Evolutionary conservation across 352 stramenopile genomes (phyloP), one percentile per base, ranked within the genome.

Genomic region (Pythium volutum): DNA sequence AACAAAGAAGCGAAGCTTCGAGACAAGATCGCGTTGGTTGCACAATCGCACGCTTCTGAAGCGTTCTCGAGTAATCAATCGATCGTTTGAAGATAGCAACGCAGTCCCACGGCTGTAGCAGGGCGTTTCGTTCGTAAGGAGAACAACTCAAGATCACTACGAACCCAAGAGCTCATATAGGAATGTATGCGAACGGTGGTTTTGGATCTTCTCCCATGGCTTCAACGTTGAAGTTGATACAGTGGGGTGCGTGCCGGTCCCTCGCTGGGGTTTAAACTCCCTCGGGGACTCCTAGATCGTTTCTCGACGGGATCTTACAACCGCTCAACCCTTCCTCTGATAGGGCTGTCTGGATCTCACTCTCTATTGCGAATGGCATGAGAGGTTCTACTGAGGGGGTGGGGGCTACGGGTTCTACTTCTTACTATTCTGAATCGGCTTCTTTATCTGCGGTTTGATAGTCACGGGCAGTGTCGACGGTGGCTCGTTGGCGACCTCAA

Each of bases 191-290:
- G 31, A 11, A 36, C 2, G n/a, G n/a, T n/a, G n/a, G n/a, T n/a
- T n/a, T n/a, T 36, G 31, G 31, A 36, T 36, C 31, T 36, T n/a
- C 31, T 36, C 14, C 31, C 31, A 11, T 8, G 31, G 4, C 46
- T 52, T 52, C 46, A 34, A 52, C 26, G 46, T 52, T 52, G 46
- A 52, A 52, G 36, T 22, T 43, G 6, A 20, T 7, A 38, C 12
- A 7, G 33, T 14, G 33, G 33, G n/a, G n/a, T n/a, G n/a, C n/a
- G n/a, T n/a, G n/a, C n/a, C n/a, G n/a, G n/a, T n/a, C n/a, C n/a
- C n/a, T n/a, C n/a, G n/a, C n/a, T n/a, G n/a, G n/a, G n/a, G n/a
- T n/a, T n/a, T n/a, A n/a, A n/a, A n/a, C n/a, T n/a, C n/a, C n/a
- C n/a, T n/a, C n/a, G n/a, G n/a, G n/a, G n/a, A n/a, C n/a, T n/a